Evolutionary conservation across 2,329 filamentous ascomycete species (phyloP), one percentile per base, ranked within the genome.

Genomic region (Paecilomyces variotii): DNA sequence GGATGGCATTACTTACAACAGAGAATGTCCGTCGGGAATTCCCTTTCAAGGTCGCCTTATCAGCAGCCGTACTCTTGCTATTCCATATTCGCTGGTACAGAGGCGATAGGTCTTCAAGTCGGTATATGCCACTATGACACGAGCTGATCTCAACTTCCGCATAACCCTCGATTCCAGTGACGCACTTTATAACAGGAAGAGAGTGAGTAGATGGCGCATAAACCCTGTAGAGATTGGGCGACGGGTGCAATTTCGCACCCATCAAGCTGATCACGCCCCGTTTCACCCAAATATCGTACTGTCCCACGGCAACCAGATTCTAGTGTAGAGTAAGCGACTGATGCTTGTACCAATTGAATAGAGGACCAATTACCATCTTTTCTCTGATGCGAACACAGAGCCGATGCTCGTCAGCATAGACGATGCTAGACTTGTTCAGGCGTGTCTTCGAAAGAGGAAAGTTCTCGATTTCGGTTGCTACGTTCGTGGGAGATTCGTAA

Each of bases 151-250:
- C 75, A 24, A 83, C 65, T 57, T 81, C 78, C 11, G 82, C 75
- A 49, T 71, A 73, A 2, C 73, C 75, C 28, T 73, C 68, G 2
- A 74, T 64, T 4, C 75, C 71, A 53, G 74, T 69, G 5, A 79
- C 67, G 49, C 74, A 77, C 60, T 75, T 75, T 14, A 87, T 80
- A 7, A 79, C 73, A 2, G 81, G 80, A 11, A 87, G 72, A 6
- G 83, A 82, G 65, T 84, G 80, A 4, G 80, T 84, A 12, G 78
- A 80, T 10, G 83, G 80, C 4, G 82, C 82, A 69, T 78, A 84
- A 6, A 84, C 77, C 58, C 80, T 73, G 63, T 80, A 77, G 1
- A 72, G 53, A 11, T 64, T 64, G 6, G 74, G 65, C 1, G 77
- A 76, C 11, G 80, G 75, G 57, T 78, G 75, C 9, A 87, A 63